Evolutionary conservation across 148 eudicot species (phyloP).

Genomic region (Cornus kousa): DNA sequence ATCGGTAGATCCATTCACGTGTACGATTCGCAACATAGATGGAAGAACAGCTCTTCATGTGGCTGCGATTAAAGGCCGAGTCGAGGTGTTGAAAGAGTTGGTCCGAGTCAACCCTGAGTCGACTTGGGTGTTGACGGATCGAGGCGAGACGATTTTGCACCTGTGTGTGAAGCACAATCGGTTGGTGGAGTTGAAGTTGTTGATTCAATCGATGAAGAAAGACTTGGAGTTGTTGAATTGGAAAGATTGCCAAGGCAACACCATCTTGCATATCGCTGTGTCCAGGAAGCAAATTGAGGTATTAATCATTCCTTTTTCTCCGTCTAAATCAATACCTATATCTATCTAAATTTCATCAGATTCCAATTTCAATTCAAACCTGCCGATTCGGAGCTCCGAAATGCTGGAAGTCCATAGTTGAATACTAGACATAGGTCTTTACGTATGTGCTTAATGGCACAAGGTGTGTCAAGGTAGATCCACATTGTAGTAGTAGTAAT

Average conservation of each 20-base stretch:
- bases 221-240: slow-evolving; percentile 14
- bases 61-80: slow-evolving; percentile 27
- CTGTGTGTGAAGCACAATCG: slow-evolving; percentile 20
- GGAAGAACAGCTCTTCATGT: slow-evolving; percentile 26
- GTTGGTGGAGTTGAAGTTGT: slow-evolving; percentile 18
- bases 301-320: not conserved
- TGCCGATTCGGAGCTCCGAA: too few species aligned
- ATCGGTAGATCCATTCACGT: slow-evolving; percentile 1
- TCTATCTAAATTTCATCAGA: not conserved
- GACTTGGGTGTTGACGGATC: slow-evolving; percentile 3
- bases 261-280: slow-evolving; percentile 26
- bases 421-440: too few species aligned
- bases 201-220: slow-evolving; percentile 8
- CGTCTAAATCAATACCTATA: not conserved
- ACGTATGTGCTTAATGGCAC: too few species aligned
- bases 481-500: not conserved
- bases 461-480: not conserved
- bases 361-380: too few species aligned
- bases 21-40: slow-evolving; percentile 18
- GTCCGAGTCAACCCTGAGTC: slow-evolving; percentile 9
- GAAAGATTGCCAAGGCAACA: slow-evolving; percentile 26
- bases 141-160: slow-evolving; percentile 29
- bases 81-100: slow-evolving; percentile 17
- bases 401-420: too few species aligned
- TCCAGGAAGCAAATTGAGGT: slow-evolving; percentile 27